phyloP scores from a whole-genome alignment of 805 yeast species.

The Ogataea thermomethanolica region DNA sequence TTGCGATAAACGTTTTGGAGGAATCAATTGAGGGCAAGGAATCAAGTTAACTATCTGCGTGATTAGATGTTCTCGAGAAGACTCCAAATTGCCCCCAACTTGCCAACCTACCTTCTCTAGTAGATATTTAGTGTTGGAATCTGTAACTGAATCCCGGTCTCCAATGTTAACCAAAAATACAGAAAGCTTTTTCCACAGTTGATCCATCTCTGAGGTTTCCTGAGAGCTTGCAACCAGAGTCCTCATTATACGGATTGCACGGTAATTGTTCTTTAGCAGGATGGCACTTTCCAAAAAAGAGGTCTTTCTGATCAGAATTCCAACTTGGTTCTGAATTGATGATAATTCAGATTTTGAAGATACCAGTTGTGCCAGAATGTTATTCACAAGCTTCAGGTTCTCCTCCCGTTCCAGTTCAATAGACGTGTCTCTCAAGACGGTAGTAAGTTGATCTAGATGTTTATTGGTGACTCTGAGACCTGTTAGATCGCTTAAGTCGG shows the following conservation, averaged over 20 bases:
- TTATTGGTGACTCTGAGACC: conserved; percentile 18
- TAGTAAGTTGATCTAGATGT: conserved; percentile 1
- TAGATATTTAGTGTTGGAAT: conserved; percentile 11
- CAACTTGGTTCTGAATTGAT: conserved; percentile 11
- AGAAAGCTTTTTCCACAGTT: conserved; percentile 16
- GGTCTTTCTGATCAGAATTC: conserved; percentile 38
- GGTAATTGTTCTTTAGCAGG: conserved; percentile 27
- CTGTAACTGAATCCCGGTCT: conserved; percentile 16
- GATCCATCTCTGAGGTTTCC: conserved; percentile 12
- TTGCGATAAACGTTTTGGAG: conserved; percentile 51
- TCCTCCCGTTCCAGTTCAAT: conserved; percentile 7
- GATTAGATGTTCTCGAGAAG: conserved; percentile 40
- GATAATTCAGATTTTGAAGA: background rate
- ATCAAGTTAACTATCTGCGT: conserved; percentile 43
- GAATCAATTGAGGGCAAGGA: conserved; percentile 41
- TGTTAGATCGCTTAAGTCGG: conserved; percentile 13
- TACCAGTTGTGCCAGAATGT: conserved; percentile 5
- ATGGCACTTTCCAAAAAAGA: conserved; percentile 40
- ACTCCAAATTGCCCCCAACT: conserved; percentile 4
- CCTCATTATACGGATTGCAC: conserved; percentile 39
- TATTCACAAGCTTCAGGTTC: conserved; percentile 3
- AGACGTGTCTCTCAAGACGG: conserved; percentile 6
- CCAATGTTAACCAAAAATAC: conserved; percentile 26
- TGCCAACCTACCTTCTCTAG: conserved; percentile 22
- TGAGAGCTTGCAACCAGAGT: conserved; percentile 24